phyloP scores from a whole-genome alignment of 306 rosid genomes.

The Canavalia ensiformis region DNA sequence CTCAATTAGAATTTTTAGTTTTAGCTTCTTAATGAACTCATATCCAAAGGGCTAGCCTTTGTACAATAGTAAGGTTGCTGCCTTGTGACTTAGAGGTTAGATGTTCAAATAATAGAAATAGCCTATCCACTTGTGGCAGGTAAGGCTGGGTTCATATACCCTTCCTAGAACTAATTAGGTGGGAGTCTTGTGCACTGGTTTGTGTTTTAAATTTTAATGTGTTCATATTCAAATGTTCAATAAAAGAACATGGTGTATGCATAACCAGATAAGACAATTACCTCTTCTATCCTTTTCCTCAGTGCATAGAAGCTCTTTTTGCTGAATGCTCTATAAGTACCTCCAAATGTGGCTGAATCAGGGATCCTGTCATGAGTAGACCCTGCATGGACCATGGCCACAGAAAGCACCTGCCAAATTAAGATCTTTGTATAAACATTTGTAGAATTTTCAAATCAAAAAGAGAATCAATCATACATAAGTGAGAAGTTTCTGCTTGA shows the following conservation, averaged over 20 bases:
- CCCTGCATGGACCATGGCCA: slow-evolving; percentile 74
- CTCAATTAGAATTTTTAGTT: background rate
- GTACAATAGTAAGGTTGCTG: background rate
- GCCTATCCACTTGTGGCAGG: too few species aligned
- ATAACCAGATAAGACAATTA: slow-evolving; percentile 34
- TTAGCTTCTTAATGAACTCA: background rate
- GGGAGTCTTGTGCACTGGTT: too few species aligned
- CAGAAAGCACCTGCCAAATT: slow-evolving; percentile 84
- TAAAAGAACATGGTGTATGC: background rate
- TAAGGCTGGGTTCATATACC: too few species aligned
- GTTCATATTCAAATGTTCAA: background rate
- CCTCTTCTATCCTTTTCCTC: slow-evolving; percentile 87
- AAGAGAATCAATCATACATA: slow-evolving; percentile 10
- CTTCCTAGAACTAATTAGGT: too few species aligned
- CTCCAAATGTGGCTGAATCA: slow-evolving; percentile 71
- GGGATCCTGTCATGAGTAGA: slow-evolving; percentile 72
- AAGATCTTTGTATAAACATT: slow-evolving; percentile 16
- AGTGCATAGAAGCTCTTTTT: slow-evolving; percentile 71
- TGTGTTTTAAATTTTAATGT: too few species aligned
- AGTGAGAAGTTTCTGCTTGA: background rate
- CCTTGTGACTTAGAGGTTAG: too few species aligned
- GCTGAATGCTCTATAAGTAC: slow-evolving; percentile 83
- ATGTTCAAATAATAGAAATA: background rate
- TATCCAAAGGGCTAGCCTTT: background rate
- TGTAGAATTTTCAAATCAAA: slow-evolving; percentile 15